These are phyloP conservation scores for Plantago elongata DNA, from an alignment of 257 asterid species.

Conservation along the genomic window DNA sequence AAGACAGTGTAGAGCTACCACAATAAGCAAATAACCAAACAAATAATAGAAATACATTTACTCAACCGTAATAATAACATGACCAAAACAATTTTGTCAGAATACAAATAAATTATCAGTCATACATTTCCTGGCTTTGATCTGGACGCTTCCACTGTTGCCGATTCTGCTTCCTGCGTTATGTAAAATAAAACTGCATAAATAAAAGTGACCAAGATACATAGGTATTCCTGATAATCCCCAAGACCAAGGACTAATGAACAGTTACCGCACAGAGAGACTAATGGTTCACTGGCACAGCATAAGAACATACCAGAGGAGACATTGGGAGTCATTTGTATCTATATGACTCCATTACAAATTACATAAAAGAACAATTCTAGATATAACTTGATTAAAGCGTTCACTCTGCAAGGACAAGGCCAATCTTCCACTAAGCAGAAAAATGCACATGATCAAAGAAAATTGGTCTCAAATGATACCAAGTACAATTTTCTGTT, in stretches of 20 bases:
- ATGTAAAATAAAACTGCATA: slow-evolving; percentile 14
- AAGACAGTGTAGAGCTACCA: not conserved
- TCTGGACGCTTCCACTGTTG: slow-evolving; percentile 95
- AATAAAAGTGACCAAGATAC: not conserved
- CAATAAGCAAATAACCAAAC: not conserved
- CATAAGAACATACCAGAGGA: too few species aligned
- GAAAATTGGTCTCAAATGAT: too few species aligned
- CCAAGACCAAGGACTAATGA: not conserved
- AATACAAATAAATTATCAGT: slow-evolving; percentile 18
- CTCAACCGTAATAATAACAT: slow-evolving; percentile 10
- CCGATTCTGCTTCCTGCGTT: slow-evolving; percentile 90
- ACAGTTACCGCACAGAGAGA: slow-evolving; percentile 14
- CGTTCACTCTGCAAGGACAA: not conserved
- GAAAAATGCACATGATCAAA: too few species aligned
- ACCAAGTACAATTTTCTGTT: too few species aligned
- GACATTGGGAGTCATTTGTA: slow-evolving; percentile 3
- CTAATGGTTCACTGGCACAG: not conserved
- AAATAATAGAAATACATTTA: not conserved
- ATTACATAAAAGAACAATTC: slow-evolving; percentile 2
- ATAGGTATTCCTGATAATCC: not conserved
- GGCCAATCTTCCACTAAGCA: not conserved
- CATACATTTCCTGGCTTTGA: slow-evolving; percentile 89
- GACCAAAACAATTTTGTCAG: not conserved
- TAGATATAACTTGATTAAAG: too few species aligned
- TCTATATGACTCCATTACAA: slow-evolving; percentile 4